Percentiles rank a stretch among this genome's conserved stretches.
These are phyloP conservation scores for Zymoseptoria ardabiliae DNA, from an alignment of 2,329 filamentous ascomycete genomes.

Conservation along the genomic window DNA sequence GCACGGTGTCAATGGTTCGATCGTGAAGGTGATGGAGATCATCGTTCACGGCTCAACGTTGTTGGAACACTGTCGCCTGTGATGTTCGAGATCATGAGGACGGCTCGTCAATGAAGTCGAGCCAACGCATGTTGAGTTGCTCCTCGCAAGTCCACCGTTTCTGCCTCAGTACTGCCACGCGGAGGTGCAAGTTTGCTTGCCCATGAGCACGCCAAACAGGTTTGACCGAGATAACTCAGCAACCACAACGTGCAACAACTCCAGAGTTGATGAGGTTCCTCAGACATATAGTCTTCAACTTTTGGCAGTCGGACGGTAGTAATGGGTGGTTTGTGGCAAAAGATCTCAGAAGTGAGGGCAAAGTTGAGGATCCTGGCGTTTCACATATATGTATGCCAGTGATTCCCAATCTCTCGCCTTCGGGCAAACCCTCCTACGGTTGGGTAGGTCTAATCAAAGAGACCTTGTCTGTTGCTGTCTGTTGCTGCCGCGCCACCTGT, in stretches of 20 bases:
- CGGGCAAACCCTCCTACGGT: neutral
- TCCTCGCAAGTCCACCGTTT: neutral
- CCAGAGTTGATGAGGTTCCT: neutral
- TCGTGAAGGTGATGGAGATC: neutral
- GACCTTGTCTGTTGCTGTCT: neutral
- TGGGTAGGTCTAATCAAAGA: neutral
- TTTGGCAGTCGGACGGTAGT: neutral
- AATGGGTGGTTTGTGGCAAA: neutral
- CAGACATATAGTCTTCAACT: neutral
- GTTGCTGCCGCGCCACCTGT: neutral
- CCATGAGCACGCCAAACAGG: neutral
- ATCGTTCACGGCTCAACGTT: neutral
- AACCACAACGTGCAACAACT: neutral
- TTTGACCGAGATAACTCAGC: neutral
- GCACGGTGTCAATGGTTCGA: neutral
- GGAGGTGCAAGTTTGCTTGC: neutral
- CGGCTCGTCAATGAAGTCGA: neutral
- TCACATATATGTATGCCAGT: neutral
- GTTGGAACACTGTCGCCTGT: neutral
- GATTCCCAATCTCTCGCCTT: neutral
- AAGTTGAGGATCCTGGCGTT: neutral
- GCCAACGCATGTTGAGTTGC: neutral
- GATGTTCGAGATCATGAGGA: neutral
- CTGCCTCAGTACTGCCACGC: neutral
- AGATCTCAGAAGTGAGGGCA: neutral